A percentile compares a stretch with the other conserved stretches of the same genome.
phyloP scores from a whole-genome alignment of 148 eudicot species.

The Vaccinium myrtillus region DNA sequence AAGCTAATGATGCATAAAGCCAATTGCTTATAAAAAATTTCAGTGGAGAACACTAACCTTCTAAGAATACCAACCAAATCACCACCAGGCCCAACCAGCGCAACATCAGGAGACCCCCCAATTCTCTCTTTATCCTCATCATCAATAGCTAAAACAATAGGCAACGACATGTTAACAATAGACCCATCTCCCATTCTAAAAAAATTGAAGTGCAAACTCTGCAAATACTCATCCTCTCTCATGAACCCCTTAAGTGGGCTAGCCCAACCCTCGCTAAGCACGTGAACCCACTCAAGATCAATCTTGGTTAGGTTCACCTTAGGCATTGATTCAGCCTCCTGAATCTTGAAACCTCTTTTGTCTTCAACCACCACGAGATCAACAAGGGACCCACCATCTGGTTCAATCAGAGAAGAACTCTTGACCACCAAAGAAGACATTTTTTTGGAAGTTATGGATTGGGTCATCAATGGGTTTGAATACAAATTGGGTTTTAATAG shows the following conservation, averaged over 20 bases:
- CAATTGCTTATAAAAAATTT: neutral
- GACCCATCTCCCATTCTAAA: constrained; percentile 65
- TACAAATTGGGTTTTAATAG: constrained; percentile 36
- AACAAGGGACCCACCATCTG: constrained; percentile 81
- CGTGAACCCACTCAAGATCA: constrained; percentile 94
- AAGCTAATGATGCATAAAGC: neutral
- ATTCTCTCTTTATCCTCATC: constrained; percentile 54
- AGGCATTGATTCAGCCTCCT: constrained; percentile 58
- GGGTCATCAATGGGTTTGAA: constrained; percentile 22
- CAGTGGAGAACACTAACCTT: constrained; percentile 41
- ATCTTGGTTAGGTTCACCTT: constrained; percentile 50
- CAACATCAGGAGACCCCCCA: constrained; percentile 54
- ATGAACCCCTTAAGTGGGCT: constrained; percentile 84
- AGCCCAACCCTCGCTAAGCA: constrained; percentile 93
- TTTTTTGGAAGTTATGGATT: constrained; percentile 7
- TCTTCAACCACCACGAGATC: constrained; percentile 59
- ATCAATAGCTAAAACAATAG: constrained; percentile 84
- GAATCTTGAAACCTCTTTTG: constrained; percentile 34
- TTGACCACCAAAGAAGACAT: constrained; percentile 23
- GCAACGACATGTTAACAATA: constrained; percentile 86
- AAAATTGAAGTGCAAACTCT: constrained; percentile 85
- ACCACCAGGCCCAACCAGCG: constrained; percentile 56
- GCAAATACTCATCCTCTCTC: constrained; percentile 88
- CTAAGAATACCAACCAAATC: constrained; percentile 65
- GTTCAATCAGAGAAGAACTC: constrained; percentile 74